A percentile compares a stretch with the other conserved stretches of the same genome.
Conservation (phyloP, 257 asterid species). For the Solanum verrucosum region DNA sequence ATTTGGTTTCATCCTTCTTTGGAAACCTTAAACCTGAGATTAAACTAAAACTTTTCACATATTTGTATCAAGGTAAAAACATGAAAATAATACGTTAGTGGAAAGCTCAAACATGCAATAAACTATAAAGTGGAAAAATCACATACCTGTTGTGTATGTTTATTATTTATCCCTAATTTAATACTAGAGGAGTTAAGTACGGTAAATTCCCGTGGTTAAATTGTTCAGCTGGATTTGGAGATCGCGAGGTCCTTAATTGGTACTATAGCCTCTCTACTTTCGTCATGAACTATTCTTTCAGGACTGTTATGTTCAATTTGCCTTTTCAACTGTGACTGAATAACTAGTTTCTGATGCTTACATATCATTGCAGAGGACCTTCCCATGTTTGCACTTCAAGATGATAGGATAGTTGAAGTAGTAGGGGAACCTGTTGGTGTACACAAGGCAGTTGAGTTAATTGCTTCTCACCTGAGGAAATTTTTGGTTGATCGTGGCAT, state of each 20-base stretch:
- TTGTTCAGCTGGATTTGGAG: not conserved
- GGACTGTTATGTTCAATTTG: not conserved
- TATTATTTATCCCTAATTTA: not conserved
- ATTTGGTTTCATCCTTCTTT: not conserved
- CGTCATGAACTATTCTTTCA: not conserved
- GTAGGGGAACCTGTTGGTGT: slow-evolving; percentile 70
- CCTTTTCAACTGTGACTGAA: not conserved
- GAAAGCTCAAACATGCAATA: not conserved
- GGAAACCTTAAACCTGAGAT: not conserved
- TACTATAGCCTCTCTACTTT: not conserved
- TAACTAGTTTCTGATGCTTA: not conserved
- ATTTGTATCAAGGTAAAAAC: not conserved
- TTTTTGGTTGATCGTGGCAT: slow-evolving; percentile 86
- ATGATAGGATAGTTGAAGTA: slow-evolving; percentile 85
- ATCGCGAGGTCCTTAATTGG: slow-evolving; percentile 1
- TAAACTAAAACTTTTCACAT: not conserved
- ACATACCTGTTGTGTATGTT: not conserved
- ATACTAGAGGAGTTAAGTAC: not conserved
- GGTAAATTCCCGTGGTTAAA: not conserved
- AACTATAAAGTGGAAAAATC: not conserved
- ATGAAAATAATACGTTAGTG: not conserved
- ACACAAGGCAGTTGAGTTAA: slow-evolving; percentile 74
- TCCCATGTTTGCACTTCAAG: slow-evolving; percentile 75
- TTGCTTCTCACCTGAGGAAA: slow-evolving; percentile 75
- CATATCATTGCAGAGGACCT: slow-evolving; percentile 54